Evolutionary conservation across 495 filamentous ascomycete species (phyloP).

Genomic region (Neurospora africana): DNA sequence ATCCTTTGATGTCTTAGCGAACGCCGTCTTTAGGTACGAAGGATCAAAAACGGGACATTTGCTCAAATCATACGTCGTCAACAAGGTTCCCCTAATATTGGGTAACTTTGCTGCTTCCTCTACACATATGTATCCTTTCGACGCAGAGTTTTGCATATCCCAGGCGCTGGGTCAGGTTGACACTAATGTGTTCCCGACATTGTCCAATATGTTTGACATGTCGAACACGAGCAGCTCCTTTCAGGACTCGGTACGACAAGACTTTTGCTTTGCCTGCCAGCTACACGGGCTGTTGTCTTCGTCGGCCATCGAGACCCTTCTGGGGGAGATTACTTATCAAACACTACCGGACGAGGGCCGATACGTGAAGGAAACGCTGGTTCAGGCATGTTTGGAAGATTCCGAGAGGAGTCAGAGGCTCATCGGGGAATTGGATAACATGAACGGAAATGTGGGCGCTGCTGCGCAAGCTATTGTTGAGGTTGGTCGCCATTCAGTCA

Average conservation of each 20-base stretch:
- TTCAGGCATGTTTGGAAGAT: conserved; percentile 62
- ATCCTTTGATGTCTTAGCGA: conserved; percentile 80
- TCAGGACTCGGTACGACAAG: conserved; percentile 75
- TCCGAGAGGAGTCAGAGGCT: conserved; percentile 62
- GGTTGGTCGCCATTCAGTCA: conserved; percentile 30
- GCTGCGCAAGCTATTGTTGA: conserved; percentile 75
- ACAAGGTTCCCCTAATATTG: conserved; percentile 80
- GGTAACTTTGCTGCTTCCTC: conserved; percentile 43
- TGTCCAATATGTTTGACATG: conserved; percentile 72
- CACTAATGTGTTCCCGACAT: conserved; percentile 66
- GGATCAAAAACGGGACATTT: conserved; percentile 58
- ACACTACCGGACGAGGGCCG: conserved; percentile 63
- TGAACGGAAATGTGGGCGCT: conserved; percentile 90
- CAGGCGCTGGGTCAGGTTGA: conserved; percentile 68
- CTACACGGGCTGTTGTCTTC: conserved; percentile 74
- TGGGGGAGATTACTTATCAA: conserved; percentile 81
- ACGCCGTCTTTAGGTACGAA: conserved; percentile 73
- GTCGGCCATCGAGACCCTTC: conserved; percentile 62
- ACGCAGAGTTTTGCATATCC: conserved; percentile 67
- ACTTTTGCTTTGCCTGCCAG: conserved; percentile 86
- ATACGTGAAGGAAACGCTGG: conserved; percentile 65
- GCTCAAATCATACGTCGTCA: conserved; percentile 85
- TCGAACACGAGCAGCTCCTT: conserved; percentile 55
- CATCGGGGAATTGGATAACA: conserved; percentile 72
- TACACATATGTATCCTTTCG: conserved; percentile 47